Base-by-base conservation (phyloP, 1,139 yeast species). In the Saccharomyces hybrid region DNA sequence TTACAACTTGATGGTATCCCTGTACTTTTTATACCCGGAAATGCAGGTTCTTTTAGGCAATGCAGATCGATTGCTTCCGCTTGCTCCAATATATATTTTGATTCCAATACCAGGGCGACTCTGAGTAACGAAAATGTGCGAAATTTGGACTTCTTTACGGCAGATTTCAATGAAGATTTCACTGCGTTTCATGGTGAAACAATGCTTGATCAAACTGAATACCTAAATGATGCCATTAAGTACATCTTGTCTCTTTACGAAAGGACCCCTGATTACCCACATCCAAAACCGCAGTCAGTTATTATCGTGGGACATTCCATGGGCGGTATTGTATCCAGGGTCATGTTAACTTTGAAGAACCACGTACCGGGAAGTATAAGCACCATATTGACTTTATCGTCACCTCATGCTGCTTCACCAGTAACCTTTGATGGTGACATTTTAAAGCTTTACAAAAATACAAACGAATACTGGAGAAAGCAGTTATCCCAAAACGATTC, bases 151-250 rank as follows among this genome's bases (percentile, higher is more conserved):
- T 86, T 88, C 68, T 91, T 88, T 67, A 77, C 95, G 0, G 95
- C 96, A 1, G 97, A 93, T 68, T 93, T 93, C 72, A 89, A 90
- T 65, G 98, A 93, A 71, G 99, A 93, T 68, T 85, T 90, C 62
- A 90, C 98, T 0, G 99, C 99, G 0, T 88, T 93, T 70, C 97
- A 91, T 70, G 99, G 99, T 0, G 77, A 93, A 61, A 89, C 98
- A 1, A 77, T 93, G 78, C 73, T 90, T 48, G 98, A 93, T 67
- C 99, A 93, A 72, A 96, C 98, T 0, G 97, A 88, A 68, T 93
- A 87, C 69, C 72, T 88, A 57, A 93, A 95, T 65, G 97, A 91
- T 61, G 98, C 97, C 0, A 76, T 93, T 5, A 71, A 73, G 47
- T 90, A 84, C 67, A 90, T 93, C 25, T 73, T 93, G 20, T 79